phyloP scores from a whole-genome alignment of 78 protist species.

The Blattamonas nauphoetae region DNA sequence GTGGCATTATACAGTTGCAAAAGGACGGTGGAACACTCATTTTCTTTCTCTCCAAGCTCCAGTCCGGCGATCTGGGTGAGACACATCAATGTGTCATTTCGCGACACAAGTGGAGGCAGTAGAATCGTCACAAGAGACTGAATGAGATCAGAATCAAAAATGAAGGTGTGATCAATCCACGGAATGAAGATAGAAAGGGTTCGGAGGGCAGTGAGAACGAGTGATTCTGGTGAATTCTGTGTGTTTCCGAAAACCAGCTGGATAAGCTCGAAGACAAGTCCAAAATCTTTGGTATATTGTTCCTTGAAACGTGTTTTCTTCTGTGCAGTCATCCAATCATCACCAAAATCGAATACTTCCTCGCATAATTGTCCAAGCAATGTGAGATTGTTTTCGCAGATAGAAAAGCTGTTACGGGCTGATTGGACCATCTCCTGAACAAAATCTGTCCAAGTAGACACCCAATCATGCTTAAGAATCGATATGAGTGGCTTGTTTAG shows the following conservation, averaged over 20 bases:
- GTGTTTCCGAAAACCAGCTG: conserved; percentile 22
- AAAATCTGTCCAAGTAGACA: conserved; percentile 83
- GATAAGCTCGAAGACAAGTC: conserved; percentile 62
- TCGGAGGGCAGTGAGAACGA: conserved; percentile 44
- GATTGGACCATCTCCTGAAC: conserved; percentile 78
- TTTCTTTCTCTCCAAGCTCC: background rate
- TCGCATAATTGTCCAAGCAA: background rate
- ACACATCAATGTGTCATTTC: conserved; percentile 66
- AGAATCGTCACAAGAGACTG: conserved; percentile 42
- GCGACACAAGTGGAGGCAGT: conserved; percentile 44
- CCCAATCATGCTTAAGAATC: conserved; percentile 96
- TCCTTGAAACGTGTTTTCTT: background rate
- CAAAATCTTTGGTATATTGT: background rate
- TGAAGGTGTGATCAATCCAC: conserved; percentile 91
- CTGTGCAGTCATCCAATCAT: conserved; percentile 66
- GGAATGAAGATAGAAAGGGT: conserved; percentile 71
- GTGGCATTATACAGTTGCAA: background rate
- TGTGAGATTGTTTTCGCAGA: conserved; percentile 81
- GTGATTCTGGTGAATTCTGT: conserved; percentile 21
- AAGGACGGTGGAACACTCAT: background rate
- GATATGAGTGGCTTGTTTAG: conserved; percentile 61
- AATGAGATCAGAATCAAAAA: conserved; percentile 70
- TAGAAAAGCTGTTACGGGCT: conserved; percentile 50
- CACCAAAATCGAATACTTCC: conserved; percentile 82
- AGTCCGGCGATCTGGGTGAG: conserved; percentile 74